These are phyloP conservation scores for Plantago coronopus DNA, from an alignment of 305 asterid species.

Conservation along the genomic window DNA sequence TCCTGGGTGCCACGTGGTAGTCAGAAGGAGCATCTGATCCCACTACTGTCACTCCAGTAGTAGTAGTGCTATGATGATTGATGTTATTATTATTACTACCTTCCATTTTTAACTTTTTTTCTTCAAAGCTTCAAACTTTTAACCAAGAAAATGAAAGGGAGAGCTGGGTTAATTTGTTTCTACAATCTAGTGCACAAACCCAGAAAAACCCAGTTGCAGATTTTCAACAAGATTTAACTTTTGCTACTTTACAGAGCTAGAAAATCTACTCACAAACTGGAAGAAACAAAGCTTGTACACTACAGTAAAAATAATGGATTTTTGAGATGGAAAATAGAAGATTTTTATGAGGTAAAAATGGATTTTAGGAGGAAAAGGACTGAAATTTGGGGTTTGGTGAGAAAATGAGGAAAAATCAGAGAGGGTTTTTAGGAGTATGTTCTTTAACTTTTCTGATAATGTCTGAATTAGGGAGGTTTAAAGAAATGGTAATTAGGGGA, in stretches of 20 bases:
- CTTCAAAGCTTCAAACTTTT: not conserved
- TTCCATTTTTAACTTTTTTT: conserved; percentile 36
- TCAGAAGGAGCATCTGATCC: conserved; percentile 91
- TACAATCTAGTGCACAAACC: conserved; percentile 11
- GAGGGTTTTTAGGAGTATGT: conserved; percentile 36
- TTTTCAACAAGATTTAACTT: conserved; percentile 28
- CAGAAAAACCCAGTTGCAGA: conserved; percentile 28
- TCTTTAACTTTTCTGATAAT: conserved; percentile 47
- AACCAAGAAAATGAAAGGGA: not conserved
- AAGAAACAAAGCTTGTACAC: not conserved
- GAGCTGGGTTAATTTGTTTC: not conserved
- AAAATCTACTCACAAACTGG: conserved; percentile 19
- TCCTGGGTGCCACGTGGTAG: conserved; percentile 69
- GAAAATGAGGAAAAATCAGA: conserved; percentile 30
- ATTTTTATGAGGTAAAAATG: not conserved
- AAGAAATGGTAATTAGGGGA: conserved; percentile 28
- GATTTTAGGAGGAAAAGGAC: conserved; percentile 5
- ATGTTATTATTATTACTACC: conserved; percentile 21
- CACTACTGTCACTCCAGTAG: conserved; percentile 70
- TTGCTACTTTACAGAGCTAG: conserved; percentile 16
- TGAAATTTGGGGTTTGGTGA: conserved; percentile 19
- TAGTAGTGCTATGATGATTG: conserved; percentile 20
- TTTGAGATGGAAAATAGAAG: conserved; percentile 16
- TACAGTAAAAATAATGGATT: conserved; percentile 19
- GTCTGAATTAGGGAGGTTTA: conserved; percentile 43